Evolutionary conservation across 495 filamentous ascomycete species (phyloP).

Genomic region (Penicillium taxi): DNA sequence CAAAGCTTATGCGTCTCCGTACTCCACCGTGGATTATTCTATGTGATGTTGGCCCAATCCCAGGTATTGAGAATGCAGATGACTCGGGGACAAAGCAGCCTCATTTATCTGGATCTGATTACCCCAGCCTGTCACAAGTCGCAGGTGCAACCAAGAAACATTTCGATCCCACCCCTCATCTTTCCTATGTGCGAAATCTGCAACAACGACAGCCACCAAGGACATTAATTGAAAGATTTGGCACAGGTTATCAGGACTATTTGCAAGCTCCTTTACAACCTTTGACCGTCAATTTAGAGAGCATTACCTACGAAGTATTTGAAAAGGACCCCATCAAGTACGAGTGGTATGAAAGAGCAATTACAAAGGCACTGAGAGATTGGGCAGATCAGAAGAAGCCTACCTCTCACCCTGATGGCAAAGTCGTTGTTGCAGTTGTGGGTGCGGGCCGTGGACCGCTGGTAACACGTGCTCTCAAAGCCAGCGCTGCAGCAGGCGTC

Average conservation of each 20-base stretch:
- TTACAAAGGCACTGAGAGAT: slow-evolving; percentile 72
- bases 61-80: slow-evolving; percentile 40
- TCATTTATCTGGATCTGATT: slow-evolving; percentile 43
- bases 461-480: slow-evolving; percentile 74
- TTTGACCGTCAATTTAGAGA: slow-evolving; percentile 91
- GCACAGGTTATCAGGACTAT: slow-evolving; percentile 83
- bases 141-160: slow-evolving; percentile 41
- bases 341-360: slow-evolving; percentile 84
- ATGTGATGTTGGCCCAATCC: slow-evolving; percentile 64
- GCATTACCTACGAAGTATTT: slow-evolving; percentile 96
- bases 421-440: slow-evolving; percentile 83
- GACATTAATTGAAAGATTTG: slow-evolving; percentile 58
- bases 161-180: slow-evolving; percentile 56
- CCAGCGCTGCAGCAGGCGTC: slow-evolving; percentile 67
- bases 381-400: slow-evolving; percentile 65
- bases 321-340: slow-evolving; percentile 98
- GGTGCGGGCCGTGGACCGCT: slow-evolving; percentile 89
- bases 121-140: slow-evolving; percentile 60
- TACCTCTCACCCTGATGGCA: slow-evolving; percentile 56
- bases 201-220: slow-evolving; percentile 70
- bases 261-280: slow-evolving; percentile 91
- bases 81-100: slow-evolving; percentile 21
- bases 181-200: slow-evolving; percentile 75
- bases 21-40: slow-evolving; percentile 74
- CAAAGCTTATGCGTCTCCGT: slow-evolving; percentile 74